Evolutionary conservation across 202 grass and related monocot genomes (phyloP), one percentile per base, ranked within the genome.

Genomic region (Panicum virgatum): DNA sequence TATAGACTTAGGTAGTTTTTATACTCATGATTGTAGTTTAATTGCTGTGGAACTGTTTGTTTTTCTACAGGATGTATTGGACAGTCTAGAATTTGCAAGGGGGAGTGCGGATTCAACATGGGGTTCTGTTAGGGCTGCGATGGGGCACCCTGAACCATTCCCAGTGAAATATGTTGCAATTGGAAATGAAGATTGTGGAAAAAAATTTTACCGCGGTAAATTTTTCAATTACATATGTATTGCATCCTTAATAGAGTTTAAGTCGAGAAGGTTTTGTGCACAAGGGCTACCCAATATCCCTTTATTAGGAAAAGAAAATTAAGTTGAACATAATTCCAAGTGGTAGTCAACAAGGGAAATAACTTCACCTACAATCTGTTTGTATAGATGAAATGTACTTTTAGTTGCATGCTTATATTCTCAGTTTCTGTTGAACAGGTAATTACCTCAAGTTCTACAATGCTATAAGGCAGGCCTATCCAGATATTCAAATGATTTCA

Each of bases 111-210:
- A 93, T 20, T 93, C 96, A 76, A 95, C 85, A 78, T 98, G 96
- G 96, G 96, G 96, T 13, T 91, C 90, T 70, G 88, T 93, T 87
- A 88, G 96, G 58, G 96, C 96, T 73, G 34, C 79, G 75, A 91
- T 98, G 96, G 96, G 96, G 30, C 96, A 98, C 74, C 88, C 96
- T 37, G 92, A 98, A 67, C 92, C 92, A 37, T 98, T 98, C 83
- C 86, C 74, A 5, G 84, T 98, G 45, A 93, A 95, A 64, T 88
- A 95, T 78, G 86, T 98, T 39, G 96, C 96, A 32, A 91, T 98
- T 64, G 96, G 96, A 58, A 98, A 98, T 78, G 96, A 98, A 91
- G 92, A 98, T 67, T 98, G 96, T 6, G 73, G 88, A 62, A 98
- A 95, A 53, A 84, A 84, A 66, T 87, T 89, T 68, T 98, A 98